These are phyloP conservation scores for Austropuccinia psidii DNA, from an alignment of 1,284 basidiomycete species.

Conservation along the genomic window DNA sequence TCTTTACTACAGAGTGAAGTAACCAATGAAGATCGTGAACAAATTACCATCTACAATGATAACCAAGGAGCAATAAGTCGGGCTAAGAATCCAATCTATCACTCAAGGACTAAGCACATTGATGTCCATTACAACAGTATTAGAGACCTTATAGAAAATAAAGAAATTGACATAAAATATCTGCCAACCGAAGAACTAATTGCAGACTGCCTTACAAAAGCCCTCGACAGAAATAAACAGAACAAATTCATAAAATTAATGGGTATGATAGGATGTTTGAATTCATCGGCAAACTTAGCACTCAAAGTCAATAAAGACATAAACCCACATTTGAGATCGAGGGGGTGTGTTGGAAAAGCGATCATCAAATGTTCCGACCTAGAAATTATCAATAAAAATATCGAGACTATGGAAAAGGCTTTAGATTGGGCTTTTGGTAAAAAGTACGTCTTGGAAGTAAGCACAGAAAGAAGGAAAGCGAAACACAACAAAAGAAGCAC, in stretches of 20 bases:
- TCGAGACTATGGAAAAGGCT: too few species aligned
- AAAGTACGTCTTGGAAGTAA: too few species aligned
- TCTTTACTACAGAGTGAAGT: background rate
- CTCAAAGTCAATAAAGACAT: too few species aligned
- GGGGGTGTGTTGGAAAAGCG: too few species aligned
- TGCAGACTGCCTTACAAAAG: slow-evolving; percentile 24
- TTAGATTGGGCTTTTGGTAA: too few species aligned
- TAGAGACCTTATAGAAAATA: slow-evolving; percentile 7
- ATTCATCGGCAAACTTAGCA: too few species aligned
- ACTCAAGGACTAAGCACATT: slow-evolving; percentile 9
- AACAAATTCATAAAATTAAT: slow-evolving; percentile 8
- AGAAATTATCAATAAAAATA: too few species aligned
- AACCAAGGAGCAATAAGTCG: slow-evolving; percentile 4
- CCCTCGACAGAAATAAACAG: slow-evolving; percentile 29
- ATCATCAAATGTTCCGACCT: too few species aligned
- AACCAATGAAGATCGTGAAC: background rate
- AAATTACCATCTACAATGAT: background rate
- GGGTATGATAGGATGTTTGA: too few species aligned
- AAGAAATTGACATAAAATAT: slow-evolving; percentile 8
- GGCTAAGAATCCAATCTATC: slow-evolving; percentile 5
- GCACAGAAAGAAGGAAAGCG: too few species aligned
- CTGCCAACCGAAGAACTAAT: slow-evolving; percentile 7
- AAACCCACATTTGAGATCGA: too few species aligned
- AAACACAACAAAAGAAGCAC: too few species aligned
- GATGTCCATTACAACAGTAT: slow-evolving; percentile 5